A percentile compares a stretch with the other conserved stretches of the same genome.
Conservation (phyloP, 129 eudicot species). For the Flaveria linearis region DNA sequence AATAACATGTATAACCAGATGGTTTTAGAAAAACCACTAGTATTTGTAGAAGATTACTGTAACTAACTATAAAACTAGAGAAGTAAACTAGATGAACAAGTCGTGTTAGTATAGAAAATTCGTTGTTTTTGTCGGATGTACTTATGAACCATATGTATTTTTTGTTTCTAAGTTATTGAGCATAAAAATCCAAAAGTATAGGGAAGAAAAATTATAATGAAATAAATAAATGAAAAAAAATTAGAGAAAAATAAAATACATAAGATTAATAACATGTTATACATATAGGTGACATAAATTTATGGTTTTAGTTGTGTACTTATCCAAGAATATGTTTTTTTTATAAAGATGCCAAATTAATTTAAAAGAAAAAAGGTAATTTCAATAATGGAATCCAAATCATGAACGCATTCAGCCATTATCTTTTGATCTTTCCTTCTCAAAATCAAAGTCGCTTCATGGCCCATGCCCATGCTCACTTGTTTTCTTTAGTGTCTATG, state of each 20-base stretch:
- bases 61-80: too few relatives aligned
- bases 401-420: conserved; percentile 28
- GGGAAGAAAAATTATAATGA: background rate
- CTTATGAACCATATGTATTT: background rate
- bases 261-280: background rate
- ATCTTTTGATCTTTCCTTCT: conserved; percentile 18
- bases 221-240: too few relatives aligned
- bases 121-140: background rate
- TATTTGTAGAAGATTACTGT: too few relatives aligned
- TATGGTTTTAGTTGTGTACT: background rate
- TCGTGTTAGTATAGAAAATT: too few relatives aligned
- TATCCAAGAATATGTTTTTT: background rate
- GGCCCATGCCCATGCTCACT: conserved; percentile 17
- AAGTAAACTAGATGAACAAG: too few relatives aligned
- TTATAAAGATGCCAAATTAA: background rate
- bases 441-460: conserved; percentile 14
- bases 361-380: background rate
- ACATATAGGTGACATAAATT: background rate
- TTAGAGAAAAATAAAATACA: too few relatives aligned
- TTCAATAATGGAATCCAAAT: conserved; percentile 37
- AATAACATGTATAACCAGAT: too few relatives aligned
- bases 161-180: background rate
- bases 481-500: conserved; percentile 4
- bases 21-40: too few relatives aligned
- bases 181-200: too few relatives aligned